Base-by-base conservation (phyloP, 139 green algal species). In the Chlorella vulgaris region DNA sequence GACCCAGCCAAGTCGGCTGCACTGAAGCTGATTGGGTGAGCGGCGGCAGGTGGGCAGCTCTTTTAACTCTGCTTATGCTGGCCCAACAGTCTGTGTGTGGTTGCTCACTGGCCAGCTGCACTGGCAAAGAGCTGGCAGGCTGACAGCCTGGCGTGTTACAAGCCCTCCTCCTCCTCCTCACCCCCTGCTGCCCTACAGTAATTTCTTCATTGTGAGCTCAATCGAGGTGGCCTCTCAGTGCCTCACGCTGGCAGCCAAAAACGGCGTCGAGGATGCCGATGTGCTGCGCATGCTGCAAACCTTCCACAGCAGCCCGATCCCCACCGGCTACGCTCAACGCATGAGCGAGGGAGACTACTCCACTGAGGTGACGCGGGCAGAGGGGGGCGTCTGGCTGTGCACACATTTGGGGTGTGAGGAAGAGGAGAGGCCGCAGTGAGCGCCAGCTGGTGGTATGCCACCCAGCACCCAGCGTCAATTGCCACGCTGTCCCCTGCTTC, bases 151-250 rank as follows among this genome's bases (percentile, higher is more conserved):
- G 58, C 58, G n/a, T 31, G 24, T 67, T 67, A 31, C 58, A 36
- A 13, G 58, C 24, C 15, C 18, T 29, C 7, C 15, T 21, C 21
- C n/a, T 31, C 58, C 21, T 67, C 7, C 58, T 67, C 18, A 21
- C 24, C 21, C 7, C 21, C n/a, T 29, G 18, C 15, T 31, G 58
- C 21, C 26, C 21, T 67, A 21, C 58, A 29, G 81, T 29, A 86
- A 82, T 68, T 82, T 63, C 24, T 82, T 35, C 33, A 86, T 86
- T 3, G 71, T 50, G 8, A 38, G 26, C 39, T 60, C 74, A 31
- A 86, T 86, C 7, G 81, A 82, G 40, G 38, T 86, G 55, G 61
- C 81, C 2, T n/a, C 80, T 2, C 63, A 79, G 55, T 81, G 69
- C 70, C 68, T 85, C 42, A 53, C 69, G 6, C 69, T 85, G 53